Conservation (phyloP, 2,329 filamentous ascomycete species). For the Pezizomycotina sp. region DNA sequence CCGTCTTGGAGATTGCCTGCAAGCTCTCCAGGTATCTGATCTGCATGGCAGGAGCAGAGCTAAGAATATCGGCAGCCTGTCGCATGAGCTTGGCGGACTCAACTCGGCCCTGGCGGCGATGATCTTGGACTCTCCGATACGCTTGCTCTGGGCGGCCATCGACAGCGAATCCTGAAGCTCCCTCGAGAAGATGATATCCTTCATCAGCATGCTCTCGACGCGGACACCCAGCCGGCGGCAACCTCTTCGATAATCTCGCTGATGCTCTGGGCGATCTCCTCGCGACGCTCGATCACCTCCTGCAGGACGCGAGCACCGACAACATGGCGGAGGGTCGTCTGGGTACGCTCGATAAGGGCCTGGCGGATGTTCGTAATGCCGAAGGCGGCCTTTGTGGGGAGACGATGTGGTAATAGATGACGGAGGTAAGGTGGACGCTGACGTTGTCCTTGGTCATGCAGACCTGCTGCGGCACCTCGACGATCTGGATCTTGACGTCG, state of each 20-base stretch:
- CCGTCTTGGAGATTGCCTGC: constrained; percentile 94
- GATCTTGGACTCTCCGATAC: constrained; percentile 95
- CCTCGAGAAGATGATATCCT: constrained; percentile 93
- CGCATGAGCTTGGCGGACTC: constrained; percentile 88
- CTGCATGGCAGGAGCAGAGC: constrained; percentile 88
- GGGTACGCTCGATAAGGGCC: constrained; percentile 92
- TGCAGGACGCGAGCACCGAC: constrained; percentile 89
- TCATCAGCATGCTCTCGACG: constrained; percentile 97
- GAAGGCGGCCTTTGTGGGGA: constrained; percentile 93
- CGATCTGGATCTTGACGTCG: constrained; percentile 98
- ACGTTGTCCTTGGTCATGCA: constrained; percentile 99
- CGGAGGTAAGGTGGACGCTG: constrained; percentile 77
- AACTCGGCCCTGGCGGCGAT: constrained; percentile 89
- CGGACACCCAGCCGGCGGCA: constrained; percentile 79
- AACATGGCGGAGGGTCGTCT: constrained; percentile 92
- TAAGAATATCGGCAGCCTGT: constrained; percentile 84
- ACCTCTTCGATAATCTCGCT: constrained; percentile 96
- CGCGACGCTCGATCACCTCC: constrained; percentile 94
- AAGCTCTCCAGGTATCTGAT: constrained; percentile 96
- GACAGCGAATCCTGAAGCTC: constrained; percentile 91
- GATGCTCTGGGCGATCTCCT: constrained; percentile 90
- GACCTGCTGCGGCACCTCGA: constrained; percentile 84
- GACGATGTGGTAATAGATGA: constrained; percentile 98
- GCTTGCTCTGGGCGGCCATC: constrained; percentile 97
- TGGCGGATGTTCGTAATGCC: constrained; percentile 88